These are phyloP conservation scores for Marasmius fiardii DNA, from an alignment of 1,284 basidiomycete species.

Conservation along the genomic window DNA sequence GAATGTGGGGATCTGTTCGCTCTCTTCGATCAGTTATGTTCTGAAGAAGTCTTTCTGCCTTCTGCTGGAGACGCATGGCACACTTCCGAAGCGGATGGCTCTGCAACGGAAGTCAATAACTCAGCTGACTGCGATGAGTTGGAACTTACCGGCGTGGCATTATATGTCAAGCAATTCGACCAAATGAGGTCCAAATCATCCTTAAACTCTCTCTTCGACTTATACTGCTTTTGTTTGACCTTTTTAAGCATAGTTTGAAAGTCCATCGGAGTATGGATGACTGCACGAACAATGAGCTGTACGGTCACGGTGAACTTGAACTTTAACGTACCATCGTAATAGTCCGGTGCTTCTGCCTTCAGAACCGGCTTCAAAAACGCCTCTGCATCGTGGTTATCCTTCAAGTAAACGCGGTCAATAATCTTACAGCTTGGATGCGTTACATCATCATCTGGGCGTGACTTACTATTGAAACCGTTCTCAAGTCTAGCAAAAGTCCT, in stretches of 20 bases:
- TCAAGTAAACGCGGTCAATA: conserved; percentile 21
- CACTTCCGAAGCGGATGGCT: conserved; percentile 81
- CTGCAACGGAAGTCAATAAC: conserved; percentile 19
- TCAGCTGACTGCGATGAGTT: background rate
- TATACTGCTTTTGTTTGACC: conserved; percentile 88
- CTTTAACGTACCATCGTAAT: conserved; percentile 69
- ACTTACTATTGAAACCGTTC: conserved; percentile 72
- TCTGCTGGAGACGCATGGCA: conserved; percentile 72
- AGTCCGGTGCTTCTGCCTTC: conserved; percentile 85
- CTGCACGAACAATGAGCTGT: conserved; percentile 36
- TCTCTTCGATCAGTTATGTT: conserved; percentile 90
- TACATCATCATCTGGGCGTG: conserved; percentile 14
- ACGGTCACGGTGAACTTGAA: conserved; percentile 1
- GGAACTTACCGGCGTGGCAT: conserved; percentile 76
- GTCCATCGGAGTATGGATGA: conserved; percentile 93
- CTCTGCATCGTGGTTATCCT: conserved; percentile 87
- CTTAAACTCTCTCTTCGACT: conserved; percentile 91
- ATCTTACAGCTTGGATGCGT: conserved; percentile 13
- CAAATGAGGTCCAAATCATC: conserved; percentile 95
- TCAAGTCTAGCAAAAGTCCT: conserved; percentile 80
- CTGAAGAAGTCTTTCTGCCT: conserved; percentile 80
- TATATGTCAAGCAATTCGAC: conserved; percentile 94
- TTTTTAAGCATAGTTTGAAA: conserved; percentile 90
- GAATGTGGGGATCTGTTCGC: conserved; percentile 60
- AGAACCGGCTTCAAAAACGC: conserved; percentile 89